phyloP scores from a whole-genome alignment of 2,329 filamentous ascomycete species.

The Penicillium sp. region DNA sequence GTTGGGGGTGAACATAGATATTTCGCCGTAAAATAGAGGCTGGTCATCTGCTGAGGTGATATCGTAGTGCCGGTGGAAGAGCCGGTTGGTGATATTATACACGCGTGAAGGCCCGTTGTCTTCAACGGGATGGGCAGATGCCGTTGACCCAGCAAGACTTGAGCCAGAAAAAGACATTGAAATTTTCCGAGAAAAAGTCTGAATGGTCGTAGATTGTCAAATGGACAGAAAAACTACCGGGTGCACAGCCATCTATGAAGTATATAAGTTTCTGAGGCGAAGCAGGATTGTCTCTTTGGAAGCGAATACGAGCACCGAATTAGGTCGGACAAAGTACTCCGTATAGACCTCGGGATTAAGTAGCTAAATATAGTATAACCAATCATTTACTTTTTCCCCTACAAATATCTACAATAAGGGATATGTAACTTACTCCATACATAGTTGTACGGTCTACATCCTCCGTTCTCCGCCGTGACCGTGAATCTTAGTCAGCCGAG shows the following conservation, averaged over 20 bases:
- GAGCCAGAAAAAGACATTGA: constrained; percentile 8
- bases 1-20: constrained; percentile 13
- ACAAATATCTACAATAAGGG: background rate
- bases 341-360: background rate
- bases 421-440: background rate
- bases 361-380: background rate
- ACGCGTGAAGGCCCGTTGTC: constrained; percentile 4
- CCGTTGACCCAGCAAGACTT: constrained; percentile 8
- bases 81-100: constrained; percentile 10
- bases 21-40: constrained; percentile 8
- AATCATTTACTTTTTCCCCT: no score
- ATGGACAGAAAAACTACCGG: background rate
- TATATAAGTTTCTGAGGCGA: background rate
- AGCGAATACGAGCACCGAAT: background rate
- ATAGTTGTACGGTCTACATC: background rate
- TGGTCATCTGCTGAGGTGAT: constrained; percentile 13
- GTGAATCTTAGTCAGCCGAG: constrained; percentile 20
- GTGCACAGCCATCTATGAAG: background rate
- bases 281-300: background rate
- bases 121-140: constrained; percentile 6
- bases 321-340: background rate
- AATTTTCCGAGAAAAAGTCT: background rate
- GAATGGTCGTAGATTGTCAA: background rate
- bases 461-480: background rate
- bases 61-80: constrained; percentile 15